Evolutionary conservation across 2,329 filamentous ascomycete genomes (phyloP).

Genomic region (Phyllosticta paracitricarpa): DNA sequence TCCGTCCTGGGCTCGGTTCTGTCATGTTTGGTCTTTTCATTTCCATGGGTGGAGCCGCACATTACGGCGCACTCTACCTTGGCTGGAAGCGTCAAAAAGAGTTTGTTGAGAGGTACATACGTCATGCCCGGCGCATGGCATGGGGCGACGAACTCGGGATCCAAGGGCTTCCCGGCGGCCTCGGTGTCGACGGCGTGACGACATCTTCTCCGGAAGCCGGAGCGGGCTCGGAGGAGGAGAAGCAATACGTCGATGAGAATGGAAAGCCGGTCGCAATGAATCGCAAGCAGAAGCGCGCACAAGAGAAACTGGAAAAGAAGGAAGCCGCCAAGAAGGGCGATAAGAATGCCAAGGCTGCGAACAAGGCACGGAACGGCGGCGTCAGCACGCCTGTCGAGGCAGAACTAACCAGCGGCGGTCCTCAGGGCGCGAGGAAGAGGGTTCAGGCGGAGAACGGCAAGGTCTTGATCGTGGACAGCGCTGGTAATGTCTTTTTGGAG

Average conservation of each 20-base stretch:
- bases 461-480: constrained; percentile 80
- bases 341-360: constrained; percentile 24
- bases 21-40: constrained; percentile 76
- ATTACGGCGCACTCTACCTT: constrained; percentile 79
- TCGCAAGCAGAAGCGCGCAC: constrained; percentile 75
- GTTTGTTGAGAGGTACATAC: constrained; percentile 86
- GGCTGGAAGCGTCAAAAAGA: constrained; percentile 83
- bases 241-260: constrained; percentile 36
- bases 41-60: constrained; percentile 70
- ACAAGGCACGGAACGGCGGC: constrained; percentile 39
- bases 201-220: constrained; percentile 30
- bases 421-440: constrained; percentile 71
- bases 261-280: constrained; percentile 50
- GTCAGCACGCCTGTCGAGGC: constrained; percentile 47
- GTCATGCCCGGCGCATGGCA: constrained; percentile 74
- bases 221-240: constrained; percentile 15
- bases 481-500: constrained; percentile 91
- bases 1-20: constrained; percentile 79
- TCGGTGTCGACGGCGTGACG: constrained; percentile 32
- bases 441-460: constrained; percentile 94
- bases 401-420: constrained; percentile 45
- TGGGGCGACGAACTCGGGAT: constrained; percentile 75
- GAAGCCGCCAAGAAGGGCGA: constrained; percentile 47
- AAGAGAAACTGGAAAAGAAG: constrained; percentile 74
- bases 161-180: constrained; percentile 54